phyloP scores from a whole-genome alignment of 2,329 filamentous ascomycete species.

The Aspergillus sojae region DNA sequence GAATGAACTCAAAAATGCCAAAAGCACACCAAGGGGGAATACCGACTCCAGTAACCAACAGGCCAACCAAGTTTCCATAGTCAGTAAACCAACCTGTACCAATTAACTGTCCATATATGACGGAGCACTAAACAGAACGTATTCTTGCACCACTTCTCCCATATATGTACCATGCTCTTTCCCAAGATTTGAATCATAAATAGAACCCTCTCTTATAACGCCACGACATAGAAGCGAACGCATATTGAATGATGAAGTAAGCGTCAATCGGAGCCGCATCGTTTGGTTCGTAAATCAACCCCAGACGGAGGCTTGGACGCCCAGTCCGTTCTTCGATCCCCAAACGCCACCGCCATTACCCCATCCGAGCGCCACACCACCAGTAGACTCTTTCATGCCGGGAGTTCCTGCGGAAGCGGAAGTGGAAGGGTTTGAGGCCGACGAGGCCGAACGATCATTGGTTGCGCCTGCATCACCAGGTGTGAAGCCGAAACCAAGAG shows the following conservation, averaged over 20 bases:
- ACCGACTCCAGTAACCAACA: slow-evolving; percentile 36
- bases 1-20: slow-evolving; percentile 19
- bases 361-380: slow-evolving; percentile 65
- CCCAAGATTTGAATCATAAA: slow-evolving; percentile 26
- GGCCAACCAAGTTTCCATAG: slow-evolving; percentile 31
- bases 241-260: slow-evolving; percentile 18
- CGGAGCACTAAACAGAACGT: slow-evolving; percentile 24
- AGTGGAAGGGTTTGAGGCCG: slow-evolving; percentile 60
- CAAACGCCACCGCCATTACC: slow-evolving; percentile 79
- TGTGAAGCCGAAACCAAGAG: slow-evolving; percentile 73
- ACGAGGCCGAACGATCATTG: slow-evolving; percentile 60
- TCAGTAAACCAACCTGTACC: slow-evolving; percentile 34
- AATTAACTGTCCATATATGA: slow-evolving; percentile 32
- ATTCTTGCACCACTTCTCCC: slow-evolving; percentile 26
- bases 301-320: slow-evolving; percentile 92
- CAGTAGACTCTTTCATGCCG: slow-evolving; percentile 45
- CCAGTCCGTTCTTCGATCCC: slow-evolving; percentile 79
- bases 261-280: background rate
- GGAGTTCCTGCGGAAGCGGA: slow-evolving; percentile 44
- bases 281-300: slow-evolving; percentile 59
- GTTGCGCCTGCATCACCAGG: slow-evolving; percentile 47
- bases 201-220: slow-evolving; percentile 30
- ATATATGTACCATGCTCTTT: slow-evolving; percentile 39
- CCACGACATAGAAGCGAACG: slow-evolving; percentile 27
- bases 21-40: slow-evolving; percentile 25